Base-by-base conservation (phyloP, 805 yeast genomes). In the Zygosaccharomyces kombuchaensis region DNA sequence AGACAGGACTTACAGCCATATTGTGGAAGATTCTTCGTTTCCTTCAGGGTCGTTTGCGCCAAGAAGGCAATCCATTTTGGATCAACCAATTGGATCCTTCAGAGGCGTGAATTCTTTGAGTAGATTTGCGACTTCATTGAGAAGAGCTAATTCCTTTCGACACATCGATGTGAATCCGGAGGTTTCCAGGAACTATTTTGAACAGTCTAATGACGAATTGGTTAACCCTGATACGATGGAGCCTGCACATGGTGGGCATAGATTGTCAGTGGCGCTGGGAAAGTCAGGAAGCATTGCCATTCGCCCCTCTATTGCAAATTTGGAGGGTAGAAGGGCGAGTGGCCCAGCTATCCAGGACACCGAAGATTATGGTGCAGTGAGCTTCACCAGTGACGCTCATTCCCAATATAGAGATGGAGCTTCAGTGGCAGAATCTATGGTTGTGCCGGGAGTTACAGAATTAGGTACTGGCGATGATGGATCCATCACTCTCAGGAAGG, bases 91-190 rank as follows among this genome's bases (percentile, higher is more conserved):
- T 21, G 83, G 83, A 2, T 80, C 84, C 14, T 80, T 79, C 59
- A 73, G 73, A 57, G 84, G 87, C 37, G 71, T 71, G 17, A 84
- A 84, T 65, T 84, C 93, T 1, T 62, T 87, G 34, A 80, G 82
- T 47, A 80, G 85, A 45, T 87, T 87, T 66, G 95, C 95, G 1
- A 78, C 86, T 10, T 87, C 95, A 0, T 80, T 75, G 58, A 76
- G 80, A 32, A 75, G 96, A 60, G 93, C 95, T 1, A 91, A 86
- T 61, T 78, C 88, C 2, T 79, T 84, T 53, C 77, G 73, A 55
- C 76, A 80, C 6, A 71, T 77, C 46, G 82, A 76, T 44, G 67
- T 74, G 1, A 54, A 63, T 30, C 48, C 68, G 3, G 63, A 60
- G 9, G 53, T 57, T 12, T 71, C 76, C 27, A 68, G 95, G 53